Evolutionary conservation across 179 eudicot species (phyloP).

Genomic region (Gypsophila paniculata): DNA sequence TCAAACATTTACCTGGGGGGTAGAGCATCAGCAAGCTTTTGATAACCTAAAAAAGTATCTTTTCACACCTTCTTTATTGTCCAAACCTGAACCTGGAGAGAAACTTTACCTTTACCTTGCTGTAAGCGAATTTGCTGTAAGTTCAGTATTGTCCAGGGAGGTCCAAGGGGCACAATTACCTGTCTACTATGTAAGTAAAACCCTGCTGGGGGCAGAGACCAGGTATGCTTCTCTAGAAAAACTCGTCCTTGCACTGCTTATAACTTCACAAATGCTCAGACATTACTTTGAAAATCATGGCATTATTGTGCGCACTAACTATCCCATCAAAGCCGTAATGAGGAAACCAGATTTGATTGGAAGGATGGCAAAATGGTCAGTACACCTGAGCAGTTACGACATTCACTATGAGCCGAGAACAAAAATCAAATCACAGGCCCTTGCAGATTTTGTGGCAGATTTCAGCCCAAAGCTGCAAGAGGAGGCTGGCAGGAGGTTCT

Average conservation of each 20-base stretch:
- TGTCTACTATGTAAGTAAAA: background rate
- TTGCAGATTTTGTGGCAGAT: background rate
- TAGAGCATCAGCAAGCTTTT: too few relatives aligned
- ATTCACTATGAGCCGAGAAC: background rate
- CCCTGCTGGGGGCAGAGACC: too few relatives aligned
- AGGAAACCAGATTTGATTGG: background rate
- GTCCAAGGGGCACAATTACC: background rate
- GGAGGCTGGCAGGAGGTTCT: background rate
- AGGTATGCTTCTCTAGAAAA: background rate
- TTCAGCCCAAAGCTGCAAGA: background rate
- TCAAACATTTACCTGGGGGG: too few relatives aligned
- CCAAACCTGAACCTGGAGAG: too few relatives aligned
- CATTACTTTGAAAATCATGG: background rate
- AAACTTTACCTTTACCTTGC: too few relatives aligned
- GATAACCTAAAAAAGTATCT: too few relatives aligned
- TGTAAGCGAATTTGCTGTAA: too few relatives aligned
- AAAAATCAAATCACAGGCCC: background rate
- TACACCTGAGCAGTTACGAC: background rate
- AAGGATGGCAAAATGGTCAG: background rate
- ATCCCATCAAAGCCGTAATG: background rate
- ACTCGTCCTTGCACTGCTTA: background rate
- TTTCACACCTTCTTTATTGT: too few relatives aligned
- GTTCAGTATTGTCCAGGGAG: too few relatives aligned
- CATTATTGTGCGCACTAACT: background rate
- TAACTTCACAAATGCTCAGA: background rate